These are phyloP conservation scores for Cyclanthera cordifolia DNA, from an alignment of 306 rosid genomes.

Conservation along the genomic window DNA sequence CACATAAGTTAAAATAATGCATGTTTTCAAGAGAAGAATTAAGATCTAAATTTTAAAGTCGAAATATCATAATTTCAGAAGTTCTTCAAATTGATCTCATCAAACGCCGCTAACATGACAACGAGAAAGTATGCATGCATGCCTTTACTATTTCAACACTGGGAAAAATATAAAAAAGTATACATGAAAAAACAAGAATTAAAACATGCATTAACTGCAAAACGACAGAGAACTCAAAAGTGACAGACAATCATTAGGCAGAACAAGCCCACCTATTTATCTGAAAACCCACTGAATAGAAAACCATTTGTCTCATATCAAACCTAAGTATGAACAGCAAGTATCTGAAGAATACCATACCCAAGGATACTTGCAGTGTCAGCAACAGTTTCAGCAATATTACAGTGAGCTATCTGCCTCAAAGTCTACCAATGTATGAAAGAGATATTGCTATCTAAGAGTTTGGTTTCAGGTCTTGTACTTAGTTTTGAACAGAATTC, in stretches of 20 bases:
- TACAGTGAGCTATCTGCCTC: conserved; percentile 5
- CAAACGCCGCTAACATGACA: neutral
- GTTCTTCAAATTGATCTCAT: neutral
- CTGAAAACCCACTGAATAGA: no score
- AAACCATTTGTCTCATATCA: no score
- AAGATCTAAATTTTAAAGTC: no score
- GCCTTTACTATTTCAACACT: neutral
- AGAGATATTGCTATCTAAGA: neutral
- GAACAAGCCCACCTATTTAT: neutral
- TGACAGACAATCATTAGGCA: neutral
- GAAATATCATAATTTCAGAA: neutral
- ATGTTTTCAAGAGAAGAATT: conserved; percentile 2
- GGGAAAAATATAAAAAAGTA: neutral
- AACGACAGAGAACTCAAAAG: neutral
- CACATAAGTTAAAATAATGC: neutral
- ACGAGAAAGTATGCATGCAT: neutral
- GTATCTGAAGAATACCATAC: no score
- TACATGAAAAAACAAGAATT: neutral
- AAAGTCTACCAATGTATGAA: neutral
- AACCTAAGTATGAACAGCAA: no score
- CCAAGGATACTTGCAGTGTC: neutral
- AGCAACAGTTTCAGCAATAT: neutral
- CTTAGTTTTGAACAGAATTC: neutral
- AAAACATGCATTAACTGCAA: neutral
- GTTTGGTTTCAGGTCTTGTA: neutral